Evolutionary conservation across 306 rosid genomes (phyloP).

Genomic region (Cajanus cajan): DNA sequence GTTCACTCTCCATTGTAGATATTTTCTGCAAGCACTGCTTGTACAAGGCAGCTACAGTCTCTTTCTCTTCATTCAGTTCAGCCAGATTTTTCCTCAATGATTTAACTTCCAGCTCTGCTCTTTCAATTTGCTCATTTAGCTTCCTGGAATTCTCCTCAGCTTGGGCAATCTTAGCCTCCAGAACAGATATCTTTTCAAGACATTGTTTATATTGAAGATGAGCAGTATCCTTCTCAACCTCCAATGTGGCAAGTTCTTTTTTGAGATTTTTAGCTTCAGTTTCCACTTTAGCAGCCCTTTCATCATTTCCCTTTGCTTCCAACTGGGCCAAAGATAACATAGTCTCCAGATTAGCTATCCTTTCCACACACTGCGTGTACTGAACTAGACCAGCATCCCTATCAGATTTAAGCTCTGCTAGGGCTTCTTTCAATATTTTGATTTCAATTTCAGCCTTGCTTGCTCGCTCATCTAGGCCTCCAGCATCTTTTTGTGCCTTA

Average conservation of each 20-base stretch:
- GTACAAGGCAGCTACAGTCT: conserved; percentile 51
- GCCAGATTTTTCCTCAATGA: conserved; percentile 51
- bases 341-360: conserved; percentile 62
- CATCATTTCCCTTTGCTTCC: conserved; percentile 53
- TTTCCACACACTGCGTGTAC: conserved; percentile 64
- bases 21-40: conserved; percentile 70
- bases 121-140: conserved; percentile 61
- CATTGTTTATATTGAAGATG: conserved; percentile 57
- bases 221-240: conserved; percentile 67
- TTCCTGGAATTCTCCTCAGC: conserved; percentile 70
- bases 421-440: conserved; percentile 70
- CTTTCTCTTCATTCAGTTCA: conserved; percentile 64
- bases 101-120: conserved; percentile 60
- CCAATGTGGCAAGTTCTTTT: conserved; percentile 59
- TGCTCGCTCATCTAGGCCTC: conserved; percentile 77
- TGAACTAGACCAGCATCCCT: conserved; percentile 71
- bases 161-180: conserved; percentile 66
- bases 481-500: conserved; percentile 54
- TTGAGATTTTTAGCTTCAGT: conserved; percentile 59
- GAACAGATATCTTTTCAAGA: conserved; percentile 66
- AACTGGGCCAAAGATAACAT: conserved; percentile 49
- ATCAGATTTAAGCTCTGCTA: conserved; percentile 57
- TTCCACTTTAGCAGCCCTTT: conserved; percentile 65
- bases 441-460: conserved; percentile 91
- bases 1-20: conserved; percentile 66